Base-by-base conservation (phyloP, 768 basidiomycete genomes). In the Saitozyma sp. region DNA sequence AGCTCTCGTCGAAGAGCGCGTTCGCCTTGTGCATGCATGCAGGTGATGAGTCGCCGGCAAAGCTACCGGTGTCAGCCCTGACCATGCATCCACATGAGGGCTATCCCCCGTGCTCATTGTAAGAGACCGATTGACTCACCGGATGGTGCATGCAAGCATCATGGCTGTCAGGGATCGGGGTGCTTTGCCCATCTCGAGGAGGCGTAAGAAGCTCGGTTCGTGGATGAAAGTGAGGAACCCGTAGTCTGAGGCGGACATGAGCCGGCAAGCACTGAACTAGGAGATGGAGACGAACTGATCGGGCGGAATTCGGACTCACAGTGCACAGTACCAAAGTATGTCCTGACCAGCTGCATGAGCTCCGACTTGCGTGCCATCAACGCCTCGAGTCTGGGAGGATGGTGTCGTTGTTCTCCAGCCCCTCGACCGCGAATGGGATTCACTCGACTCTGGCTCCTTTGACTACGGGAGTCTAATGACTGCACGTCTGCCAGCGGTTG, bases 191-290 rank as follows among this genome's bases (percentile, higher is more conserved):
- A 11, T 9, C 10, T 68, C 64, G 9, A 58, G 13, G 29, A 68
- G 29, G 3, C 61, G 45, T 45, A 56, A 62, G 19, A 62, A 65
- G 29, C 46, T 61, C 11, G 64, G 53, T 49, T 68, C 67, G 51
- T 68, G 67, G 48, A 68, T 55, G 40, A 62, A 68, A 3, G 67
- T 50, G 20, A 68, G 51, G 57, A 58, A 68, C 46, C 56, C 67
- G 42, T 59, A 64, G 39, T 64, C 66, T 68, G 48, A 5, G 29
- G 2, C 2, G 2, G 29, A 29, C 29, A 29, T 29, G 29, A 29
- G 29, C 29, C 5, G 29, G 29, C 29, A 29, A 29, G 29, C 29
- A 29, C 29, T 29, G 5, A 5, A 29, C 29, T 2, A 29, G 29
- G 29, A 29, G 29, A 29, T 29, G 29, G 29, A 29, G 29, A 29